Conservation (phyloP, 148 eudicot species). For the Silene conica region DNA sequence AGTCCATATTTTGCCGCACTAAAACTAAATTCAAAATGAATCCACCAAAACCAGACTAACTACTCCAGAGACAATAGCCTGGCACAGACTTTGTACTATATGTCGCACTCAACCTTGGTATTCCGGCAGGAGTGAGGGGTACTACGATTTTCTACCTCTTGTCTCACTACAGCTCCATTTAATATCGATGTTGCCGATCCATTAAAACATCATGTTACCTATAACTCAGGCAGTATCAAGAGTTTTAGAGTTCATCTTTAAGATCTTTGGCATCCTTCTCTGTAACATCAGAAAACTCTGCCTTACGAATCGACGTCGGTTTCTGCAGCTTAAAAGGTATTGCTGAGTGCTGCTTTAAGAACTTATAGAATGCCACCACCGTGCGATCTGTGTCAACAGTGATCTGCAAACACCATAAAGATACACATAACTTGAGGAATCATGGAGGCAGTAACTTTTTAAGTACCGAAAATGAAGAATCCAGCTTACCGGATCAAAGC, state of each 20-base stretch:
- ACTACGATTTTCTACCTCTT: slow-evolving; percentile 5
- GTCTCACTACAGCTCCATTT: neutral
- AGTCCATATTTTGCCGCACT: neutral
- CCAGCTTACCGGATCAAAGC: slow-evolving; percentile 67
- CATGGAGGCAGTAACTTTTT: neutral
- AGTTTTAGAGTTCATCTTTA: slow-evolving; percentile 70
- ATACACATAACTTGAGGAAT: neutral
- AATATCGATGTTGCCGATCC: slow-evolving; percentile 9
- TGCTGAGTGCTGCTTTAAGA: slow-evolving; percentile 65
- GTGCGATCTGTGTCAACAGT: slow-evolving; percentile 68
- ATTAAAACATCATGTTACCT: neutral
- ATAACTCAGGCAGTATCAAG: neutral
- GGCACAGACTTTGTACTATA: neutral
- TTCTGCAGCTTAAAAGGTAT: slow-evolving; percentile 73
- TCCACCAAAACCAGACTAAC: neutral
- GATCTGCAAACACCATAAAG: slow-evolving; percentile 39
- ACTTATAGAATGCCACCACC: slow-evolving; percentile 68
- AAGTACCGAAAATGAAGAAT: neutral
- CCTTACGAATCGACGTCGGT: slow-evolving; percentile 34
- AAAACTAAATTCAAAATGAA: neutral
- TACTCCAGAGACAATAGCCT: neutral
- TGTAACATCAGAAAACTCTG: slow-evolving; percentile 29
- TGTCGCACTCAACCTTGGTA: neutral
- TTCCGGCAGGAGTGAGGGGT: neutral
- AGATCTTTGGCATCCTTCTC: slow-evolving; percentile 25